These are phyloP conservation scores for Yarrowia keelungensis DNA, from an alignment of 805 yeast species.

Conservation along the genomic window DNA sequence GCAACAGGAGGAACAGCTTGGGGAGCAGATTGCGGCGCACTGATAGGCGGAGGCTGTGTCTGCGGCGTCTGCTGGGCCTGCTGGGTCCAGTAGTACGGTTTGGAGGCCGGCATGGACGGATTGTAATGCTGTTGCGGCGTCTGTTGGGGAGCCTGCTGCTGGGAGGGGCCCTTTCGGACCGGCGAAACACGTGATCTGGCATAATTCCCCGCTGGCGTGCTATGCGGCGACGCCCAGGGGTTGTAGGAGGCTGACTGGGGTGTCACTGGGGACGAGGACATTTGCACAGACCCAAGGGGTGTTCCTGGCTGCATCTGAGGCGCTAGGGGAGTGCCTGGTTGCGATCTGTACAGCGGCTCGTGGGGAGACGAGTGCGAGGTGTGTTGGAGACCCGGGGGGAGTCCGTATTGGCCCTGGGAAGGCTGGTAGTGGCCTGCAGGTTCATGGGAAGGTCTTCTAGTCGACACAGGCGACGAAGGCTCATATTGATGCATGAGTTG, in stretches of 20 bases:
- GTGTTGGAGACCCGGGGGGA: slow-evolving; percentile 23
- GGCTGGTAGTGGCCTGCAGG: neutral
- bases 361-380: slow-evolving; percentile 17
- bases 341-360: slow-evolving; percentile 17
- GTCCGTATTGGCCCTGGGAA: slow-evolving; percentile 12
- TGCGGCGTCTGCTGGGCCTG: neutral
- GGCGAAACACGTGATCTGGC: slow-evolving; percentile 2
- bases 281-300: slow-evolving; percentile 12
- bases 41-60: neutral
- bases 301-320: slow-evolving; percentile 23
- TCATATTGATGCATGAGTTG: slow-evolving; percentile 26
- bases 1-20: neutral
- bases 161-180: slow-evolving; percentile 1
- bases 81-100: slow-evolving; percentile 24
- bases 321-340: slow-evolving; percentile 23
- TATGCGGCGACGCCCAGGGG: slow-evolving; percentile 22
- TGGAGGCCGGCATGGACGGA: slow-evolving; percentile 23
- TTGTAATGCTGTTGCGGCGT: slow-evolving; percentile 22
- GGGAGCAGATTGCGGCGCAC: slow-evolving; percentile 1
- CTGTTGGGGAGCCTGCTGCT: neutral
- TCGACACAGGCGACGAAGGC: slow-evolving; percentile 5
- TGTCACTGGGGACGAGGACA: slow-evolving; percentile 21
- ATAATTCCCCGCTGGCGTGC: slow-evolving; percentile 13
- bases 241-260: slow-evolving; percentile 20
- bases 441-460: slow-evolving; percentile 4